Evolutionary conservation across 768 basidiomycete genomes (phyloP), one percentile per base, ranked within the genome.

Genomic region (Amanita brunnescens): DNA sequence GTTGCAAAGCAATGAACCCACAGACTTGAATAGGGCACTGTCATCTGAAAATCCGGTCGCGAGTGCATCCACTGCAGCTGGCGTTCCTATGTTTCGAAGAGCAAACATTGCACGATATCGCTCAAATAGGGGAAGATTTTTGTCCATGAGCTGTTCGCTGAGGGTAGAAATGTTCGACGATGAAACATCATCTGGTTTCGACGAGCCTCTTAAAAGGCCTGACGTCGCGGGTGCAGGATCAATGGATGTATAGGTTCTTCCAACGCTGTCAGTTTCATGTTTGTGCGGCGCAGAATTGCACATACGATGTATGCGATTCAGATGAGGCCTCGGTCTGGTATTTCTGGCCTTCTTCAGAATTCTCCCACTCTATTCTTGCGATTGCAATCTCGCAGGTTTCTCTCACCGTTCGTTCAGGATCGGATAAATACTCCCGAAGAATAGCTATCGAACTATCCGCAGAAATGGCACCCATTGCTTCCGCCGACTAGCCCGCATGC

Each of bases 61-160:
- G 23, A 99, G 83, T 5, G 94, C 93, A 55, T 91, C 81, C 5
- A 99, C 87, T 2, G 94, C 94, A 2, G 76, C 78, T 14, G 81
- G 75, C 1, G 86, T 84, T 29, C 89, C 87, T n/a, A 93, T 87
- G 64, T 99, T 96, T 33, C 96, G 81, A 40, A 99, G 77, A 1
- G 92, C 87, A 64, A 99, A 99, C 96, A 99, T 98, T 40, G 96
- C 95, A 9, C 96, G 83, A 64, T 99, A 99, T 23, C 96, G 82
- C 58, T 90, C 82, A 61, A 98, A 99, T 0, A 99, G 79, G 0
- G 90, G 76, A 0, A 87, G 66, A 3, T 68, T 64, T 2, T 70
- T 73, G 61, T 95, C 74, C 18, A 94, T 75, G 1, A 98, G 73
- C 10, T 75, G 78, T 1, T 67, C 58, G 37, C 78, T 77, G 6